phyloP scores from a whole-genome alignment of 179 eudicot genomes.

The Sideroxylon spinosum region DNA sequence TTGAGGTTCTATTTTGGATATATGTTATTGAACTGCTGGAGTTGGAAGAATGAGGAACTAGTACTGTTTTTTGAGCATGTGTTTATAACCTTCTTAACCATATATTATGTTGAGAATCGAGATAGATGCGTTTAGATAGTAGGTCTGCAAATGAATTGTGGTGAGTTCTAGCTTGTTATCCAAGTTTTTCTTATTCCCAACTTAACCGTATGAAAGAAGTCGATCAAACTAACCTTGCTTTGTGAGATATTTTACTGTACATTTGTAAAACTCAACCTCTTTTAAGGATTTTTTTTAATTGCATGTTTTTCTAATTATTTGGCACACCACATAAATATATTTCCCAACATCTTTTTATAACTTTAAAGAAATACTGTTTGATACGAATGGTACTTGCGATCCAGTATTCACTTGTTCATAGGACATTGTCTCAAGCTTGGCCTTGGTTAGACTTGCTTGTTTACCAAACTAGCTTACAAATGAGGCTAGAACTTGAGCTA shows the following conservation, averaged over 20 bases:
- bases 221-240: slow-evolving; percentile 4
- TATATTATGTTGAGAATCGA: not conserved
- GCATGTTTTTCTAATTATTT: not conserved
- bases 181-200: not conserved
- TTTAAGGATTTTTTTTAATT: not conserved
- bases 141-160: not conserved
- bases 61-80: not conserved
- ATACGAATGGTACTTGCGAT: not conserved
- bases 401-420: not conserved
- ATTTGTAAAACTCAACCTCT: slow-evolving; percentile 6
- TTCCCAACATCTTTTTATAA: not conserved
- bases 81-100: not conserved
- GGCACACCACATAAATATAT: not conserved
- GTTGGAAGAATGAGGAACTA: not conserved
- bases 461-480: not conserved
- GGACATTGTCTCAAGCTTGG: not conserved
- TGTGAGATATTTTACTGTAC: not conserved
- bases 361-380: not conserved
- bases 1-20: not conserved
- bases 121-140: not conserved
- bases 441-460: not conserved
- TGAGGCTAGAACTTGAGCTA: slow-evolving; percentile 5
- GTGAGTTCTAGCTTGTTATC: slow-evolving; percentile 8
- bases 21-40: not conserved
- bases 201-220: not conserved